Evolutionary conservation across 306 rosid genomes (phyloP).

Genomic region (Erythrophleum fordii): DNA sequence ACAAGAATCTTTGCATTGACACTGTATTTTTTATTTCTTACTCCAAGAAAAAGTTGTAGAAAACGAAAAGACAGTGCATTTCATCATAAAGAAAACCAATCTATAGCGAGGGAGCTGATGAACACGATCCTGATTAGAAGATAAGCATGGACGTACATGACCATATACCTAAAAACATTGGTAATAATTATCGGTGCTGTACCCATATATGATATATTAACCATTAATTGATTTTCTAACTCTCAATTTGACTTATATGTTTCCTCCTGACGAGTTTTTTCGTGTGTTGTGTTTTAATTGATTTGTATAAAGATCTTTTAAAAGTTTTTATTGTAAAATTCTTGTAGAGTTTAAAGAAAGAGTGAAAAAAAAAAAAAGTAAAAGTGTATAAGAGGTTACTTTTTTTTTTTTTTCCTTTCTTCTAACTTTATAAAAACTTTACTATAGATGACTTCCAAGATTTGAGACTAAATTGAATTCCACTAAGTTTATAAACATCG

Average conservation of each 20-base stretch:
- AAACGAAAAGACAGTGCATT: constrained; percentile 39
- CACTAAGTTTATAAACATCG: background rate
- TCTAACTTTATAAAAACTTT: too few relatives aligned
- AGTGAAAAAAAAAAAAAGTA: too few relatives aligned
- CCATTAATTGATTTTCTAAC: background rate
- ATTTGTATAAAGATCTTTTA: too few relatives aligned
- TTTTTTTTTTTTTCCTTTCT: too few relatives aligned
- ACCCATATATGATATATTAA: constrained; percentile 14
- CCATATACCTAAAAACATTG: background rate
- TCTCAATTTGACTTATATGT: background rate
- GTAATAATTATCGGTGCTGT: constrained; percentile 33
- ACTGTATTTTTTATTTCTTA: constrained; percentile 38
- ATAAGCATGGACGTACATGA: constrained; percentile 45
- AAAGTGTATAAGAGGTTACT: too few relatives aligned
- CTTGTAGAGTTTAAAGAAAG: too few relatives aligned
- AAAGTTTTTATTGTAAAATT: too few relatives aligned
- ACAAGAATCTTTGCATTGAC: constrained; percentile 75
- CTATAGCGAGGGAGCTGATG: constrained; percentile 43
- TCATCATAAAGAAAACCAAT: constrained; percentile 78
- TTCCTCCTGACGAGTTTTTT: background rate
- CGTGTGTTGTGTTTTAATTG: too few relatives aligned
- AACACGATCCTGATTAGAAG: constrained; percentile 54
- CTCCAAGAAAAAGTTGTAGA: constrained; percentile 23
- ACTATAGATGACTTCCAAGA: too few relatives aligned
- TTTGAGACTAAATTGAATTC: background rate